Percentiles rank a stretch among this genome's conserved stretches.
Conservation (phyloP, 1,284 basidiomycete genomes). For the Pascua sp. region DNA sequence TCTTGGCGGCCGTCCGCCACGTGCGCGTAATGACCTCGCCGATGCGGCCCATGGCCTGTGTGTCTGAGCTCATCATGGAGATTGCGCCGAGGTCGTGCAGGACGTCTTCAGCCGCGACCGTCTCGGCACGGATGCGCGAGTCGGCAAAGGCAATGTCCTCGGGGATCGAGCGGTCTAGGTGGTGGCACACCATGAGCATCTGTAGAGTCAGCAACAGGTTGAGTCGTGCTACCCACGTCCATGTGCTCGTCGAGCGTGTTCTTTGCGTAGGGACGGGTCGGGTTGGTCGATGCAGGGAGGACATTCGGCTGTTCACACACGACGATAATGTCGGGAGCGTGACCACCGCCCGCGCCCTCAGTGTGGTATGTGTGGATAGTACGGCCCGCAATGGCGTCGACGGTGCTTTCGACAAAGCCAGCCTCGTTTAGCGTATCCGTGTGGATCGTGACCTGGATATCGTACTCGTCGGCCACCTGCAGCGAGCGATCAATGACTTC, state of each 20-base stretch:
- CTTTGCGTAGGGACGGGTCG: slow-evolving; percentile 83
- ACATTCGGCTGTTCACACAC: slow-evolving; percentile 89
- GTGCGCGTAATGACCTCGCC: slow-evolving; percentile 91
- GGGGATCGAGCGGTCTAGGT: slow-evolving; percentile 78
- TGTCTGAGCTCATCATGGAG: slow-evolving; percentile 91
- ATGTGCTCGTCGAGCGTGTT: slow-evolving; percentile 98
- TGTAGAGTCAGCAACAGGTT: slow-evolving; percentile 37
- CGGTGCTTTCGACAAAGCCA: slow-evolving; percentile 68
- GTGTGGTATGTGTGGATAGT: slow-evolving; percentile 99
- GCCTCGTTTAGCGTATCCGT: slow-evolving; percentile 95
- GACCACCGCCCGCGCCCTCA: slow-evolving; percentile 92
- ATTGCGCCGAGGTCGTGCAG: slow-evolving; percentile 93
- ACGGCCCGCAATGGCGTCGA: slow-evolving; percentile 81
- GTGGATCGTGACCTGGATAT: slow-evolving; percentile 97
- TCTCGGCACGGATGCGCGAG: slow-evolving; percentile 93
- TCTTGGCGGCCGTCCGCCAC: slow-evolving; percentile 96
- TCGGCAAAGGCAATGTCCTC: slow-evolving; percentile 97
- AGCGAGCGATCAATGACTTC: slow-evolving; percentile 75
- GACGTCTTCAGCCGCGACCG: slow-evolving; percentile 95
- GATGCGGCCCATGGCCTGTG: slow-evolving; percentile 96
- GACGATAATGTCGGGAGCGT: slow-evolving; percentile 96
- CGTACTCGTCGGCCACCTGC: slow-evolving; percentile 82
- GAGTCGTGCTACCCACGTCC: slow-evolving; percentile 61
- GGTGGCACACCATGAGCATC: slow-evolving; percentile 95
- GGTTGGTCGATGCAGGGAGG: slow-evolving; percentile 95